Base-by-base conservation (phyloP, 805 yeast species). In the Clavispora carvajalis region DNA sequence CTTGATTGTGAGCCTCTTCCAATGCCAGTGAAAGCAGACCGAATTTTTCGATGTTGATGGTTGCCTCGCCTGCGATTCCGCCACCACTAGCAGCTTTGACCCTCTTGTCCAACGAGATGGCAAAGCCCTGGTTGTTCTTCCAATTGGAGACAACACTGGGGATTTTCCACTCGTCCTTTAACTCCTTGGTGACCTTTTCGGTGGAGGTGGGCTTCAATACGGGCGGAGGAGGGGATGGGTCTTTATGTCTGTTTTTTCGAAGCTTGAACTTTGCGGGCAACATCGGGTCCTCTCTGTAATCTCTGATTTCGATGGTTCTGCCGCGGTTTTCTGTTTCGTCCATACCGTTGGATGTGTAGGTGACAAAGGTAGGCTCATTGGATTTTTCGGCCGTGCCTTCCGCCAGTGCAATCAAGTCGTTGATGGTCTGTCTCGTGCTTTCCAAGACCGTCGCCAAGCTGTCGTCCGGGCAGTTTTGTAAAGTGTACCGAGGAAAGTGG, bases 101-200 rank as follows among this genome's bases (percentile, higher is more conserved):
- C 44, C 97, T 69, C 53, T 84, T 85, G 40, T 89, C 95, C 30
- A 90, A 60, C 1, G 84, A 79, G 34, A 90, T 81, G 1, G 95
- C 80, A 56, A 80, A 87, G 1, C 98, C 97, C 51, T 85, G 84
- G 13, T 90, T 86, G 59, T 93, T 93, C 60, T 89, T 90, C 97
- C 98, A 93, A 59, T 87, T 88, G 1, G 98, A 91, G 0, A 91
- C 77, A 1, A 95, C 87, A 0, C 95, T 81, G 0, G 98, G 98
- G 22, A 93, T 88, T 36, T 74, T 73, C 96, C 97, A 91, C 45
- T 77, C 73, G 21, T 76, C 78, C 47, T 80, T 85, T 39, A 89
- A 95, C 49, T 82, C 86, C 21, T 77, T 76, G 0, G 89, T 76
- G 15, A 83, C 58, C 52, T 59, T 73, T 39, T 77, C 77, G 5